Evolutionary conservation across 805 yeast genomes (phyloP).

Genomic region (Candida piceae): DNA sequence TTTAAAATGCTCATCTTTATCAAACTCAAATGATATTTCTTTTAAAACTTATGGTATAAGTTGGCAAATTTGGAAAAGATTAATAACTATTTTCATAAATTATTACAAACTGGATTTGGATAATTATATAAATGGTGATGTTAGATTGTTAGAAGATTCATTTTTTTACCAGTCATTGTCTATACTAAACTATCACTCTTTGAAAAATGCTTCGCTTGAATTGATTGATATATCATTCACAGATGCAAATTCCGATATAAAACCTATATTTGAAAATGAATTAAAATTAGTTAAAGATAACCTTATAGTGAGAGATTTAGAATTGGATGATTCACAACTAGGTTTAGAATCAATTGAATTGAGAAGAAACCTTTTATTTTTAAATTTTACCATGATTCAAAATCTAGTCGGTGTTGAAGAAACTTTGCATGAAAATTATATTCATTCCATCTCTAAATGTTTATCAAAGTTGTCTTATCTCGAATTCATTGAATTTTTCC

Average conservation of each 20-base stretch:
- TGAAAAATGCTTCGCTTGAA: conserved; percentile 7
- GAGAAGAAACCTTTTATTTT: conserved; percentile 9
- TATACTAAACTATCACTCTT: conserved; percentile 6
- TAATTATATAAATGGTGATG: neutral
- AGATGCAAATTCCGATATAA: conserved; percentile 2
- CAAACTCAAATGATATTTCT: conserved; percentile 4
- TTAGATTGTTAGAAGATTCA: conserved; percentile 1
- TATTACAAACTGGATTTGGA: conserved; percentile 8
- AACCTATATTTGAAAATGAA: conserved; percentile 18
- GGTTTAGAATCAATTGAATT: conserved; percentile 14
- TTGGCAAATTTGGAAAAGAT: conserved; percentile 16
- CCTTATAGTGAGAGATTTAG: neutral
- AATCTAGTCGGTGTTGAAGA: no score
- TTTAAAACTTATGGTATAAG: conserved; percentile 7
- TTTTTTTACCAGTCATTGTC: conserved; percentile 5
- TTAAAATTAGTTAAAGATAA: conserved; percentile 5
- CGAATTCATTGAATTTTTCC: conserved; percentile 14
- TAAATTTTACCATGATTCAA: conserved; percentile 3
- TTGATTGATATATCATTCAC: conserved; percentile 13
- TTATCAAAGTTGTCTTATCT: conserved; percentile 1
- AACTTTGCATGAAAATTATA: no score
- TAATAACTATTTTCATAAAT: conserved; percentile 8
- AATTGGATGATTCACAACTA: no score
- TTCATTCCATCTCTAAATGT: neutral
- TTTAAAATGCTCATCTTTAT: conserved; percentile 21